Percentiles rank a stretch among this genome's conserved stretches.
These are phyloP conservation scores for Aspergillus ruber DNA, from an alignment of 2,329 filamentous ascomycete species.

Conservation along the genomic window DNA sequence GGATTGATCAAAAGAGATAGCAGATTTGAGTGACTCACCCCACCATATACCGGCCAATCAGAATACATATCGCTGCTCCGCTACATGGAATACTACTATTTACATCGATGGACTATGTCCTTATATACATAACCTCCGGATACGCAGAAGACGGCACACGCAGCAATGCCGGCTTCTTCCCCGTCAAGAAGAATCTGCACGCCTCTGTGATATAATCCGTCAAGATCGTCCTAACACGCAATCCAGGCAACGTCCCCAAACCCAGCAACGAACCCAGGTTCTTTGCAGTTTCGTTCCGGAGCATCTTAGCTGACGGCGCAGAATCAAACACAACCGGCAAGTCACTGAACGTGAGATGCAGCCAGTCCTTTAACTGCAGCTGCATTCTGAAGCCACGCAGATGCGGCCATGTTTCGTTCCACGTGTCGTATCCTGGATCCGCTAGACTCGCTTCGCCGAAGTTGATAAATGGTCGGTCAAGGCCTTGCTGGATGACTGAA, in stretches of 20 bases:
- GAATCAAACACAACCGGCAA: slow-evolving; percentile 10
- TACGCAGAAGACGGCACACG: slow-evolving; percentile 9
- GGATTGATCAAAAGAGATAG: not conserved
- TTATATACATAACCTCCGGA: slow-evolving; percentile 4
- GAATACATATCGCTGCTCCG: too few relatives aligned
- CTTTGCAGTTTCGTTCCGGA: not conserved
- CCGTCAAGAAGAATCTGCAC: slow-evolving; percentile 9
- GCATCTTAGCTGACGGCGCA: not conserved
- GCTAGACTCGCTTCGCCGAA: not conserved
- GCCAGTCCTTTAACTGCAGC: slow-evolving; percentile 4
- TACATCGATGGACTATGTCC: too few relatives aligned
- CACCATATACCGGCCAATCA: too few relatives aligned
- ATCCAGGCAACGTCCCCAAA: slow-evolving; percentile 11
- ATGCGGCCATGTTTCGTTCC: slow-evolving; percentile 7
- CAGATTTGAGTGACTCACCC: too few relatives aligned
- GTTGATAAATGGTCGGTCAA: not conserved
- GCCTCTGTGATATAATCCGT: slow-evolving; percentile 11
- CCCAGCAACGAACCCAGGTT: not conserved
- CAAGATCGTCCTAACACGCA: slow-evolving; percentile 8
- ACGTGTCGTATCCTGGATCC: not conserved
- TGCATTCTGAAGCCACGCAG: not conserved
- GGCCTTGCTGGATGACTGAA: slow-evolving; percentile 3
- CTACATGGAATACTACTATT: too few relatives aligned
- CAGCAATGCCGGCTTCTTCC: slow-evolving; percentile 8
- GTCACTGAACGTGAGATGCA: slow-evolving; percentile 15